Base-by-base conservation (phyloP, 2,329 filamentous ascomycete genomes). In the Aspergillus ibericus region DNA sequence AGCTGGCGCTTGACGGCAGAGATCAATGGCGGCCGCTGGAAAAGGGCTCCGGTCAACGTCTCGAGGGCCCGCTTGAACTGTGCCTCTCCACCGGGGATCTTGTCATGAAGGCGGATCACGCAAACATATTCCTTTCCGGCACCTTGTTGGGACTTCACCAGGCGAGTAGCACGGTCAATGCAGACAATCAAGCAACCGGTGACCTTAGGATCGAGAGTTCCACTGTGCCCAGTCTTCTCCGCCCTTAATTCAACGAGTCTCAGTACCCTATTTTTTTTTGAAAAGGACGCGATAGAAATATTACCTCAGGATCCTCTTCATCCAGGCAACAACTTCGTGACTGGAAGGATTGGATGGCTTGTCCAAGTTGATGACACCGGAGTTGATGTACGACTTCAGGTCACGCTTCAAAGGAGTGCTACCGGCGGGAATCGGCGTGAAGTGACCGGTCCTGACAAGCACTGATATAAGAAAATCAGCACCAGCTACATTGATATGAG, bases 91-190 rank as follows among this genome's bases (percentile, higher is more conserved):
- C 93, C 95, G 54, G 93, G 91, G 56, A 99, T 85, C 81, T 93
- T 96, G 81, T 96, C 93, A 80, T 99, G 95, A 63, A 99, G 85
- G 71, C 95, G 87, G 71, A 98, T 92, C 61, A 99, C 92, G 72
- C 90, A 93, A 55, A 98, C 93, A 77, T 99, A 99, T 82, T 99
- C 95, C 83, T 99, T 99, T 85, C 95, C 95, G 62, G 95, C 95
- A 73, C 93, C 93, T 80, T 99, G 95, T 81, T 99, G 95, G 54
- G 93, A 96, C 85, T 99, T 99, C 77, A 99, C 95, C 59, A 99
- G 88, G 72, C 95, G 90, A 66, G 95, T 99, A 55, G 95, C 95
- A 73, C 95, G 92, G 80, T 98, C 95, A 75, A 98, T 91, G 79
- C 91, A 96, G 73, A 96, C 91, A 74, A 96, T 96, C 75, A 96